Percentiles rank a stretch among this genome's conserved stretches.
phyloP scores from a whole-genome alignment of 2,329 filamentous ascomycete species.

The Aplosporella prunicola region DNA sequence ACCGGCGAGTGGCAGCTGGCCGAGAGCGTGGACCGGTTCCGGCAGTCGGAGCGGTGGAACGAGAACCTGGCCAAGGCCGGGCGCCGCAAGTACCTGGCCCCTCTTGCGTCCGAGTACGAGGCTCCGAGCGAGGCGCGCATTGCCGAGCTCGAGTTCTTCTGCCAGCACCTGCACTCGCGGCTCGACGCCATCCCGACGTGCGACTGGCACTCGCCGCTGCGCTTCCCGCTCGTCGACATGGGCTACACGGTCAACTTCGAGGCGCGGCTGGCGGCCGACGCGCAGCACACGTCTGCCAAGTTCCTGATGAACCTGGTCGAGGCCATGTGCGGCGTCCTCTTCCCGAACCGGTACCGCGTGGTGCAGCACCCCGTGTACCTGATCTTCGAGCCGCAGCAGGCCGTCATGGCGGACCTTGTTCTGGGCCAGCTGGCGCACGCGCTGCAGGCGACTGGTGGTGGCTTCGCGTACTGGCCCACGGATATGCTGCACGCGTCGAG shows the following conservation, averaged over 20 bases:
- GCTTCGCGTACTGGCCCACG: conserved; percentile 9
- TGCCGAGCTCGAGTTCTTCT: conserved; percentile 10
- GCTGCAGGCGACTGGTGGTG: conserved; percentile 8
- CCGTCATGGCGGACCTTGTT: conserved; percentile 11
- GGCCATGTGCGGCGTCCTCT: conserved; percentile 5
- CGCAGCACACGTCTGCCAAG: conserved; percentile 2
- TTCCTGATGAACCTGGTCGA: conserved; percentile 11
- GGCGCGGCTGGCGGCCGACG: conserved; percentile 4
- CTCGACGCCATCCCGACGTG: conserved; percentile 7
- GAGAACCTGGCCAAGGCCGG: conserved; percentile 8
- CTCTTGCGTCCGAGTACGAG: neutral
- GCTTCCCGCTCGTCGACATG: conserved; percentile 11
- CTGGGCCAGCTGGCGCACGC: conserved; percentile 7
- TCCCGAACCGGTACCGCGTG: conserved; percentile 4
- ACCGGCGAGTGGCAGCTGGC: conserved; percentile 10
- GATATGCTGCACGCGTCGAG: conserved; percentile 8
- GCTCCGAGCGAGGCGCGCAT: conserved; percentile 4
- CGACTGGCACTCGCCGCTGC: conserved; percentile 9
- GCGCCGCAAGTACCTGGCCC: conserved; percentile 8
- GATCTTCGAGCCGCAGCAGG: conserved; percentile 11
- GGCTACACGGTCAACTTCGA: conserved; percentile 11
- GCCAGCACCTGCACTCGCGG: conserved; percentile 8
- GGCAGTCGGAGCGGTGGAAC: conserved; percentile 3
- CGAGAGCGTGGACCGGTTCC: conserved; percentile 1
- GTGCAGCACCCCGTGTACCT: conserved; percentile 9